Conservation (phyloP, 176 grass and related monocot genomes). For the Puccinellia tenuiflora region DNA sequence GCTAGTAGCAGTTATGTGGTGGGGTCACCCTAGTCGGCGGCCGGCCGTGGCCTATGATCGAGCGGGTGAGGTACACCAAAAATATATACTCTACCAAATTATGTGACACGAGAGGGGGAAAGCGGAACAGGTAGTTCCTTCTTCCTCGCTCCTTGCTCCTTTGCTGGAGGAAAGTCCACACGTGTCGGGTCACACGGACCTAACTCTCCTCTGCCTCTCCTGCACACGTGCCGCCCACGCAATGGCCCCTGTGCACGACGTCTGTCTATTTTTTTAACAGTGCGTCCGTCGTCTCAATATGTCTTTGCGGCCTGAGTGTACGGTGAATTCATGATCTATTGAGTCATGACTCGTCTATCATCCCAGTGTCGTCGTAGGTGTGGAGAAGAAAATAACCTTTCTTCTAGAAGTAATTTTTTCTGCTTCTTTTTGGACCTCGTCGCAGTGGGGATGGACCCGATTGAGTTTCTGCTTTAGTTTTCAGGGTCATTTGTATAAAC, state of each 20-base stretch:
- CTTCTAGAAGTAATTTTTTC: background rate
- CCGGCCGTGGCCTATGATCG: background rate
- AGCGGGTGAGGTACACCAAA: slow-evolving; percentile 1
- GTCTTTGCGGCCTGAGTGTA: background rate
- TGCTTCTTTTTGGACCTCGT: too few species aligned
- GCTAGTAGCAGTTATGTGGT: background rate
- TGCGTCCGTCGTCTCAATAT: background rate
- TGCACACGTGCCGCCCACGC: slow-evolving; percentile 4
- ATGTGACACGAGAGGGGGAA: background rate
- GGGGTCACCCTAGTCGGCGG: background rate
- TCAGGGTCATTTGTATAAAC: too few species aligned
- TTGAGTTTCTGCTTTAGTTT: too few species aligned
- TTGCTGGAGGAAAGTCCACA: slow-evolving; percentile 24
- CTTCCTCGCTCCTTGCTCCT: slow-evolving; percentile 46
- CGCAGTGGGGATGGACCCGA: too few species aligned
- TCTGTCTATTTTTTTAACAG: background rate
- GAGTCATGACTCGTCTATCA: background rate
- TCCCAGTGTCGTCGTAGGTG: background rate
- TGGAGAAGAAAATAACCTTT: background rate
- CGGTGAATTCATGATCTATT: background rate
- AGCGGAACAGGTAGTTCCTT: slow-evolving; percentile 32
- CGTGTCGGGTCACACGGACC: slow-evolving; percentile 47
- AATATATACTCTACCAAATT: too few species aligned
- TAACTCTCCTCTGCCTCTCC: slow-evolving; percentile 57
- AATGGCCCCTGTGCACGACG: background rate